Evolutionary conservation across 2,329 filamentous ascomycete species (phyloP).

Genomic region (Penicillium sp.): DNA sequence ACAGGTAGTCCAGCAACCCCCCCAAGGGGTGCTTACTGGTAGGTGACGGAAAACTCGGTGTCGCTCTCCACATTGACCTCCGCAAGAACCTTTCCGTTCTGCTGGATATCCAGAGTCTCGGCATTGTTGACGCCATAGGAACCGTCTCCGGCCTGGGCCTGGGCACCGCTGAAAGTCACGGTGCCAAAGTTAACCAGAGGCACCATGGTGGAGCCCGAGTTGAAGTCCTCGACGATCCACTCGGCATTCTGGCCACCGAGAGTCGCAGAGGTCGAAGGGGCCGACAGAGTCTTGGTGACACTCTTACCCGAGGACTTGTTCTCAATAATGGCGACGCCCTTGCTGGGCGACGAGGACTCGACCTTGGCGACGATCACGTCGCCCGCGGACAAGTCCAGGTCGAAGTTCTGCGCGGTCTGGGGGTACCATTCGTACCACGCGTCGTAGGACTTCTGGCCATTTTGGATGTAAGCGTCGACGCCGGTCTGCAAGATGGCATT

Average conservation of each 20-base stretch:
- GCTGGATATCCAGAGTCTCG: constrained; percentile 50
- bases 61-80: constrained; percentile 26
- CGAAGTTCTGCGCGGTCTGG: constrained; percentile 55
- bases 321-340: constrained; percentile 49
- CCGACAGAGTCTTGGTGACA: constrained; percentile 52
- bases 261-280: constrained; percentile 38
- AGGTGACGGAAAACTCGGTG: constrained; percentile 27
- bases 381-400: constrained; percentile 47
- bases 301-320: constrained; percentile 54
- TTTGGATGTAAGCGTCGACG: constrained; percentile 54
- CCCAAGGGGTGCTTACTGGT: no score
- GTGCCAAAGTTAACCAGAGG: constrained; percentile 49
- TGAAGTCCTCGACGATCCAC: constrained; percentile 62
- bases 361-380: constrained; percentile 45
- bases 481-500: constrained; percentile 58
- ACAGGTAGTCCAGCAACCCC: neutral
- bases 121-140: constrained; percentile 37
- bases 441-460: constrained; percentile 45
- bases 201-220: constrained; percentile 40
- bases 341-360: constrained; percentile 39
- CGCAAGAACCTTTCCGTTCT: constrained; percentile 39
- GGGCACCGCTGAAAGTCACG: constrained; percentile 40
- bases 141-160: constrained; percentile 23
- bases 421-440: constrained; percentile 64
- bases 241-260: constrained; percentile 59